Evolutionary conservation across 2,329 filamentous ascomycete species (phyloP).

Genomic region (Aspergillus latus): DNA sequence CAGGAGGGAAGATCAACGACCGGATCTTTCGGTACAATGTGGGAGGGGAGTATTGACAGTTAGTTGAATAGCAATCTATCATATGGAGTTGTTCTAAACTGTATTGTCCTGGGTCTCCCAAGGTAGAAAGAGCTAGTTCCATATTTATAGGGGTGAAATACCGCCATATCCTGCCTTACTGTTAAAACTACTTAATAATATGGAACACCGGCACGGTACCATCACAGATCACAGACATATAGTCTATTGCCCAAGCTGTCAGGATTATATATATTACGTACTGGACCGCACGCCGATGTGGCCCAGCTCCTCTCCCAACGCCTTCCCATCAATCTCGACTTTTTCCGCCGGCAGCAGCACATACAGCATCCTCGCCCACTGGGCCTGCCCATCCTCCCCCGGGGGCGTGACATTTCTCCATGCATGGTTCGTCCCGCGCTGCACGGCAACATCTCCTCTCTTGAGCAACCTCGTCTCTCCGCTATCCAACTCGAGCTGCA

Average conservation of each 20-base stretch:
- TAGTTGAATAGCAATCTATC: not conserved
- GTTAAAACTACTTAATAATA: too few species aligned
- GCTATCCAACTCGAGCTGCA: constrained; percentile 7
- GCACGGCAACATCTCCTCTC: constrained; percentile 12
- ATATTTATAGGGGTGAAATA: too few species aligned
- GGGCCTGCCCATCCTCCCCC: not conserved
- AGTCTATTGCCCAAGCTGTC: too few species aligned
- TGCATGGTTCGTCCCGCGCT: constrained; percentile 12
- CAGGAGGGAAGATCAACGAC: constrained; percentile 51
- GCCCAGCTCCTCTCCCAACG: constrained; percentile 27
- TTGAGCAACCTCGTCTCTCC: constrained; percentile 9
- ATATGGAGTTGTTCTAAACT: too few species aligned
- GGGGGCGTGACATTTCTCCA: constrained; percentile 13
- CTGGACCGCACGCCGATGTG: constrained; percentile 20
- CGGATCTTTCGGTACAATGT: constrained; percentile 53
- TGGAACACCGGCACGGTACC: too few species aligned
- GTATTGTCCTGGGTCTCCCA: too few species aligned
- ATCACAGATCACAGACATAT: too few species aligned
- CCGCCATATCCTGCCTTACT: too few species aligned
- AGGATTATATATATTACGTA: constrained; percentile 14
- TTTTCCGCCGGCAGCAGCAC: constrained; percentile 26
- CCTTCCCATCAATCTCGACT: constrained; percentile 25
- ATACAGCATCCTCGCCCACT: constrained; percentile 27
- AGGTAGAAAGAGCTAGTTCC: too few species aligned
- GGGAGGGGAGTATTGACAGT: constrained; percentile 52